Base-by-base conservation (phyloP, 306 rosid genomes). In the Fragaria vesca region DNA sequence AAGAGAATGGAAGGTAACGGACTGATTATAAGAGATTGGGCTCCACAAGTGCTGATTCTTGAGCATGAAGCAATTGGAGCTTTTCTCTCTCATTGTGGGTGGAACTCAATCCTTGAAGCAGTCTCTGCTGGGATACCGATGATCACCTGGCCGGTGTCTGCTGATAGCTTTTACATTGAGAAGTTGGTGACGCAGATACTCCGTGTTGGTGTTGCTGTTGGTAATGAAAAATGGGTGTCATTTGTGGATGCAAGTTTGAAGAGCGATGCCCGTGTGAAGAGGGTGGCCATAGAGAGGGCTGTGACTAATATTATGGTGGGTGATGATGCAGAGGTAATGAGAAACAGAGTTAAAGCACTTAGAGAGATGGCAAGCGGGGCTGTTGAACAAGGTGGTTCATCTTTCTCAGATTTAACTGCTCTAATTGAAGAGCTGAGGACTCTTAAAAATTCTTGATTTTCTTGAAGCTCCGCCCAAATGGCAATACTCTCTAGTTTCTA, bases 71-170 rank as follows among this genome's bases (percentile, higher is more conserved):
- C 30, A 28, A 28, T 28, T 1, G 1, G 30, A 28, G 30, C 30
- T 28, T 28, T 28, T 28, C 30, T 28, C 30, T 28, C 30, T 28
- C 30, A 28, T 28, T 28, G 30, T 28, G 30, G 30, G 30, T 28
- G 30, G 30, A 28, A 28, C 30, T 28, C 30, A 28, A 28, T 75
- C 2, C 76, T 85, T 3, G 86, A 82, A 80, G 89, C 69, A n/a
- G 15, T 82, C 2, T 68, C 78, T 24, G 78, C 73, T 0, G 86
- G 86, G 16, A 8, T 79, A 34, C 82, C 86, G 0, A 17, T 82
- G 81, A 32, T 80, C 9, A 77, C 86, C 6, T 86, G 86, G 89
- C 86, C 89, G 2, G 2, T 73, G 54, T 76, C 55, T 7, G 80
- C 82, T 1, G 89, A 86, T 1, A 81, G 80, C 30, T 74, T 86